phyloP scores from a whole-genome alignment of 2,329 filamentous ascomycete genomes.

The Nothomitra cinnamomea region DNA sequence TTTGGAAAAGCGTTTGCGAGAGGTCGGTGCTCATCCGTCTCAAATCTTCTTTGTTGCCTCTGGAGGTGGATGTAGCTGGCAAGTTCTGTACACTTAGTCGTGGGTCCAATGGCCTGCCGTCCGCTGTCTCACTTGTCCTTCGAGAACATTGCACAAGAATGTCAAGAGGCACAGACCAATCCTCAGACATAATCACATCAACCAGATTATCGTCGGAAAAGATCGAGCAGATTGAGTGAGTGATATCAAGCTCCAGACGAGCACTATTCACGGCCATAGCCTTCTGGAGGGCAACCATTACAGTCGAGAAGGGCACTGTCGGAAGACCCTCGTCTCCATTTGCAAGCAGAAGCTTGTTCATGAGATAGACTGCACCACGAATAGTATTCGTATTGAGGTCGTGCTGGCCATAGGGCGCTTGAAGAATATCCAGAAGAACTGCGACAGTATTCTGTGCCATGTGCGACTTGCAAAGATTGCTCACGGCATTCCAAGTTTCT shows the following conservation, averaged over 20 bases:
- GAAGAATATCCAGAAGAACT: slow-evolving; percentile 45
- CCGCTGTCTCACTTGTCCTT: slow-evolving; percentile 11
- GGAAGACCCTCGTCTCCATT: slow-evolving; percentile 26
- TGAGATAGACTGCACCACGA: slow-evolving; percentile 43
- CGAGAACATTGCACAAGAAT: slow-evolving; percentile 16
- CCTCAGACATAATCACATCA: slow-evolving; percentile 14
- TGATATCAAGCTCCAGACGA: slow-evolving; percentile 17
- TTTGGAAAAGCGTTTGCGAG: slow-evolving; percentile 20
- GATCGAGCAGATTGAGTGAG: slow-evolving; percentile 16
- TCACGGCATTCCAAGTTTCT: slow-evolving; percentile 51
- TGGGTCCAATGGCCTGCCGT: neutral
- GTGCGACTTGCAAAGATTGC: slow-evolving; percentile 56
- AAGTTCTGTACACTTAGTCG: neutral
- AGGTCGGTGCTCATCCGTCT: slow-evolving; percentile 6
- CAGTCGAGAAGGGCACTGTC: slow-evolving; percentile 14
- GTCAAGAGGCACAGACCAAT: slow-evolving; percentile 15
- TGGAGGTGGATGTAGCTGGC: neutral
- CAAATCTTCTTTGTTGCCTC: slow-evolving; percentile 7
- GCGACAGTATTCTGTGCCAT: slow-evolving; percentile 53
- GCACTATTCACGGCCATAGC: slow-evolving; percentile 15
- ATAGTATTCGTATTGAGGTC: slow-evolving; percentile 22
- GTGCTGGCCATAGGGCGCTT: slow-evolving; percentile 35
- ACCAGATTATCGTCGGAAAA: slow-evolving; percentile 13
- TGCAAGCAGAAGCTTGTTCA: slow-evolving; percentile 46
- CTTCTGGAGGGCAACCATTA: slow-evolving; percentile 15